phyloP scores from a whole-genome alignment of 2,329 filamentous ascomycete genomes.

The Penicillium corylophilum region DNA sequence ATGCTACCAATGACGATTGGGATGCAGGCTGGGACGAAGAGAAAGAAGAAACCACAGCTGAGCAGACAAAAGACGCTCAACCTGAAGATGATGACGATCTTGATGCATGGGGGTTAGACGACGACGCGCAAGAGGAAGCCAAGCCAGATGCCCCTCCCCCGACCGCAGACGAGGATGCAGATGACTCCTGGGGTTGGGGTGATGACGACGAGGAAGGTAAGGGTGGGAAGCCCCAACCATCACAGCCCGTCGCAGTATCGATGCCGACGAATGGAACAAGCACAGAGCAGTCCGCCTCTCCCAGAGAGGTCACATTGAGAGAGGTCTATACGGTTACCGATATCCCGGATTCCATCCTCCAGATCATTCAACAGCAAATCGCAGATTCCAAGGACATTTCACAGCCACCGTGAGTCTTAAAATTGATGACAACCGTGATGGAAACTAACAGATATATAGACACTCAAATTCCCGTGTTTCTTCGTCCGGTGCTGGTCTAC shows the following conservation, averaged over 20 bases:
- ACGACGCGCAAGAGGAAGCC: conserved; percentile 33
- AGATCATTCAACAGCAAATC: conserved; percentile 43
- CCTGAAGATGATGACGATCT: conserved; percentile 43
- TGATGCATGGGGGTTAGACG: conserved; percentile 53
- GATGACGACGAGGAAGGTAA: conserved; percentile 57
- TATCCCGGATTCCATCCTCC: conserved; percentile 73
- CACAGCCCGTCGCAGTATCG: conserved; percentile 15
- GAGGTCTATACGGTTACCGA: conserved; percentile 89
- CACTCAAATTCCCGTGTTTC: conserved; percentile 38
- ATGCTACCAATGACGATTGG: conserved; percentile 62
- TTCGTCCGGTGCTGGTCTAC: conserved; percentile 44
- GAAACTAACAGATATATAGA: conserved; percentile 25
- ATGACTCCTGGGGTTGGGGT: conserved; percentile 83
- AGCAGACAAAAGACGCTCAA: conserved; percentile 13
- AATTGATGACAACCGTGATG: background rate
- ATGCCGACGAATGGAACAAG: conserved; percentile 26
- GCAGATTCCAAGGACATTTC: conserved; percentile 42
- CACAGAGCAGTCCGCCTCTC: conserved; percentile 12
- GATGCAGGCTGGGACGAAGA: conserved; percentile 77
- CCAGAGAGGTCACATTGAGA: conserved; percentile 70
- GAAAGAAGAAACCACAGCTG: conserved; percentile 45
- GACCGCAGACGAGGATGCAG: conserved; percentile 39
- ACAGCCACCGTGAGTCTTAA: conserved; percentile 35
- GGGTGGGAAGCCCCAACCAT: conserved; percentile 17
- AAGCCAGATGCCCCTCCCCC: conserved; percentile 13